Base-by-base conservation (phyloP, 192 early-diverging fungal genomes). In the Gorgonomyces haynaldii region DNA sequence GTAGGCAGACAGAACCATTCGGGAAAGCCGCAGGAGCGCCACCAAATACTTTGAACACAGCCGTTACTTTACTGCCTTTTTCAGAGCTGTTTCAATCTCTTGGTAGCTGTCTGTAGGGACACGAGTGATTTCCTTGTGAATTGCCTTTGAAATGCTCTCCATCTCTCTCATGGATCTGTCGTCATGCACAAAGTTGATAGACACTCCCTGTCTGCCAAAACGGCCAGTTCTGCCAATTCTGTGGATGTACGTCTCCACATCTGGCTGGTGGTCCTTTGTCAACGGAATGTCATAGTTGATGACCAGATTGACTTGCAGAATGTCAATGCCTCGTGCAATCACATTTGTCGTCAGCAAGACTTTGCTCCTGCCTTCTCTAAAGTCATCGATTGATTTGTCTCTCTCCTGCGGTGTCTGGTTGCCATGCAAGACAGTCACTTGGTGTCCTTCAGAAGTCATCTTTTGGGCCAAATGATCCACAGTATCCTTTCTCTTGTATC, bases 341-440 rank as follows among this genome's bases (percentile, higher is more conserved):
- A 98, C 95, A 52, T 98, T 98, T 25, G 95, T 98, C 4, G 91
- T 88, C 42, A 98, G 88, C 42, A 98, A 66, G 0, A 98, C 95
- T 67, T 94, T 94, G 64, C 75, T 81, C 17, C 79, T 68, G 24
- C 95, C 95, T 9, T 72, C 65, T 52, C 91, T 81, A 72, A 98
- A 98, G 7, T 79, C 82, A 56, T 91, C 88, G 74, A 98, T 98
- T 12, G 86, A 83, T 21, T 66, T 53, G 67, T 98, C 95, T 53
- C 95, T 88, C 46, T 86, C 78, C 0, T 56, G 62, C 13, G 85
- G 60, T 21, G 78, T 74, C 61, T 85, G 66, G 23, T 78, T 68
- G n/a, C 91, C 95, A 54, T 94, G 90, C 19, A 98, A 64, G 9
- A 78, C 73, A 17, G 84, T 70, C 12, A 96, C 88, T 3, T 67